phyloP scores from a whole-genome alignment of 108 stramenopile genomes.

The Conticribra guillardii region DNA sequence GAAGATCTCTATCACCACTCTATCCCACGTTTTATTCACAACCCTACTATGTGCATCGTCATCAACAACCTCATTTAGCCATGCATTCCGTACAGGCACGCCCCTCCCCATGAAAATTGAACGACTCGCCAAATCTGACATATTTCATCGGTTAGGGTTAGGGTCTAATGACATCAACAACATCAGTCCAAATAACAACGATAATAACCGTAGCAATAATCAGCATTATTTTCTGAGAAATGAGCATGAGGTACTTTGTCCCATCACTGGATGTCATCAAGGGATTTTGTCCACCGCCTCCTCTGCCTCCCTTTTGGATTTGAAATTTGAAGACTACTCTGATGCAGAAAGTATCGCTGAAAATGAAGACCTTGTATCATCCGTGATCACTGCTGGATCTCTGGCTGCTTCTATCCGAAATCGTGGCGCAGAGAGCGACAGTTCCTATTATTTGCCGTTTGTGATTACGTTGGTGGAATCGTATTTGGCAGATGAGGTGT shows the following conservation, averaged over 20 bases:
- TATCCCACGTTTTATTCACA: neutral
- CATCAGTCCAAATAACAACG: neutral
- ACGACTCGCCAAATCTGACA: neutral
- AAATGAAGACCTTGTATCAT: constrained; percentile 26
- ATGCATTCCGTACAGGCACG: neutral
- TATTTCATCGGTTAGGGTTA: neutral
- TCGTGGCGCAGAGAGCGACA: constrained; percentile 14
- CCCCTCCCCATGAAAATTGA: neutral
- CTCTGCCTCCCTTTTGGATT: neutral
- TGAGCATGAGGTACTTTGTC: constrained; percentile 41
- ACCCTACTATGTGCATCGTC: neutral
- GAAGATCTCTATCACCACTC: too few species aligned
- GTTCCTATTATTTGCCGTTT: constrained; percentile 29
- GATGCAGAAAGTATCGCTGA: constrained; percentile 24
- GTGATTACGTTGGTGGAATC: constrained; percentile 43
- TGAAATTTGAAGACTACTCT: neutral
- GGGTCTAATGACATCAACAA: too few species aligned
- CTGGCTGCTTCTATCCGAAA: constrained; percentile 36
- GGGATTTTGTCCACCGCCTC: constrained; percentile 27
- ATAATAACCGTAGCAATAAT: neutral
- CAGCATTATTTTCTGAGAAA: constrained; percentile 21
- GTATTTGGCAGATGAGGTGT: constrained; percentile 22
- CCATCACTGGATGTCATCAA: constrained; percentile 28
- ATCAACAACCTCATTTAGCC: neutral
- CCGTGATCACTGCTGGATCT: constrained; percentile 31